A percentile compares a stretch with the other conserved stretches of the same genome.
Evolutionary conservation across 768 basidiomycete species (phyloP).

Genomic region (Punctularia strigosozonata): DNA sequence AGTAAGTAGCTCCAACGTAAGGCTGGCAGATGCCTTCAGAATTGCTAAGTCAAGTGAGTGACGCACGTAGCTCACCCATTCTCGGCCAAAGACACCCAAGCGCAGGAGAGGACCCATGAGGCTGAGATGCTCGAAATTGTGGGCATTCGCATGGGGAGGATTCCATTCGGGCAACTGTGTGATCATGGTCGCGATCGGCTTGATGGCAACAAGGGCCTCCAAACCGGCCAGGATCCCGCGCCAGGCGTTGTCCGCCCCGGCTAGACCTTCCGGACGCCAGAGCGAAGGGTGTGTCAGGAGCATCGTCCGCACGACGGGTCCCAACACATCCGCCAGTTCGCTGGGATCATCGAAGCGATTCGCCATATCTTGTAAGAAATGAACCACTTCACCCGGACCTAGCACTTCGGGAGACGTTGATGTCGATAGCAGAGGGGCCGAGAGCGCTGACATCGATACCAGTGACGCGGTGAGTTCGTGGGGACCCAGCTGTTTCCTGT

Average conservation of each 20-base stretch:
- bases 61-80: slow-evolving; percentile 54
- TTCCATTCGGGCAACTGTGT: slow-evolving; percentile 67
- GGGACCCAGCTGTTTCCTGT: slow-evolving; percentile 61
- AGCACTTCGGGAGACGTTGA: slow-evolving; percentile 38
- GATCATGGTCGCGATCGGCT: slow-evolving; percentile 74
- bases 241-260: slow-evolving; percentile 72
- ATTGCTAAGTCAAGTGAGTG: slow-evolving; percentile 37
- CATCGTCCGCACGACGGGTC: slow-evolving; percentile 51
- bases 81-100: slow-evolving; percentile 75
- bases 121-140: slow-evolving; percentile 50
- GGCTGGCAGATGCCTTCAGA: no score
- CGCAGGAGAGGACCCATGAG: slow-evolving; percentile 79
- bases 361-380: slow-evolving; percentile 76
- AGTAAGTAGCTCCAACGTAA: slow-evolving; percentile 67
- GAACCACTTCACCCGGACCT: slow-evolving; percentile 55
- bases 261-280: slow-evolving; percentile 54
- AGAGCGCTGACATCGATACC: slow-evolving; percentile 58
- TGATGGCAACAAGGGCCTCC: slow-evolving; percentile 69
- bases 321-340: slow-evolving; percentile 72
- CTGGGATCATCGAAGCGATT: slow-evolving; percentile 69
- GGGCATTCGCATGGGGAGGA: slow-evolving; percentile 52
- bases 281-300: slow-evolving; percentile 58
- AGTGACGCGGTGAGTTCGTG: slow-evolving; percentile 77
- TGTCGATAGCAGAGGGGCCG: slow-evolving; percentile 47
- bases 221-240: slow-evolving; percentile 75